Percentiles rank a stretch among this genome's conserved stretches.
phyloP scores from a whole-genome alignment of 73 alveolate genomes.

The Paramecium sonneborni region DNA sequence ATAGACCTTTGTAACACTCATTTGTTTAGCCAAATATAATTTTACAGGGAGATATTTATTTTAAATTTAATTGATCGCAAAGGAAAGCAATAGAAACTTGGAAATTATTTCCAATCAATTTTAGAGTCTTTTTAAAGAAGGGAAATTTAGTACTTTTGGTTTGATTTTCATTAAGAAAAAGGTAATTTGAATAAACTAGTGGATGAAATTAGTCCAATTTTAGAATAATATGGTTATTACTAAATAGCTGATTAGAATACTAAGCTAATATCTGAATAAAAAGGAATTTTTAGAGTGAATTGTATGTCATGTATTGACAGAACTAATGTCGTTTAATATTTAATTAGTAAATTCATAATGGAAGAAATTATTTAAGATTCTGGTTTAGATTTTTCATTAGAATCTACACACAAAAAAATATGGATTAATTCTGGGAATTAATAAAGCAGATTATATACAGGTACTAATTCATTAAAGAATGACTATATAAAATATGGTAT shows the following conservation, averaged over 20 bases:
- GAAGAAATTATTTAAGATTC: constrained; percentile 62
- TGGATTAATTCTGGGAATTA: constrained; percentile 60
- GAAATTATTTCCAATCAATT: constrained; percentile 3
- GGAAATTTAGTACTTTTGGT: constrained; percentile 40
- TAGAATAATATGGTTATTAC: constrained; percentile 44
- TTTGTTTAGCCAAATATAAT: not conserved
- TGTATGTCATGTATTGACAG: constrained; percentile 94
- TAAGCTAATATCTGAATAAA: constrained; percentile 62
- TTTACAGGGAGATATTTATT: not conserved
- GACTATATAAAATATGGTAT: not conserved
- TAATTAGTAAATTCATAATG: constrained; percentile 69
- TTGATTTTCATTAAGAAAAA: constrained; percentile 56
- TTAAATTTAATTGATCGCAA: constrained; percentile 41
- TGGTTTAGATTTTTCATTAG: constrained; percentile 39
- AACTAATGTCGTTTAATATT: constrained; percentile 87
- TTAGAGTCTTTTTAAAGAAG: not conserved
- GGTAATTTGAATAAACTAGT: not conserved
- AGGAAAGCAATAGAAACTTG: constrained; percentile 1
- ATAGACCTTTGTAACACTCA: constrained; percentile 8
- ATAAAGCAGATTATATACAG: constrained; percentile 37
- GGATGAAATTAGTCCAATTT: not conserved
- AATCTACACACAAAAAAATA: not conserved
- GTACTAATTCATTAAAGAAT: constrained; percentile 44
- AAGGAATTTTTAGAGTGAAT: constrained; percentile 89
- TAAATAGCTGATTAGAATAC: not conserved